A percentile compares a stretch with the other conserved stretches of the same genome.
Evolutionary conservation across 2,329 filamentous ascomycete genomes (phyloP).

Genomic region (Apiospora phragmitis): DNA sequence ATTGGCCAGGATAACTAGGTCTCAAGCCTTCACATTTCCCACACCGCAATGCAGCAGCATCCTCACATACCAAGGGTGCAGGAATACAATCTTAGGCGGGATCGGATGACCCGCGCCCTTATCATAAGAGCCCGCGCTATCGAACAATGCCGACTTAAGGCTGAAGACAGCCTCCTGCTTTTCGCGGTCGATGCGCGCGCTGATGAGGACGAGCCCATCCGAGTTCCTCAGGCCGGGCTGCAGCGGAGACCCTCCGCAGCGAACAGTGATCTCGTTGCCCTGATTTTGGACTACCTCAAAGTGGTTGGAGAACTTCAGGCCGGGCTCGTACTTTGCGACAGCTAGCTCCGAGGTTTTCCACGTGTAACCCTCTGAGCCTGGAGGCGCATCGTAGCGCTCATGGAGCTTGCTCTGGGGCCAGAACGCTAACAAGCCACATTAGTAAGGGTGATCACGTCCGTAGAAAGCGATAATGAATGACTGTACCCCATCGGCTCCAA

Average conservation of each 20-base stretch:
- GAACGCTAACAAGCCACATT: slow-evolving; percentile 44
- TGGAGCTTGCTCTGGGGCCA: slow-evolving; percentile 31
- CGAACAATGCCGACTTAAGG: slow-evolving; percentile 32
- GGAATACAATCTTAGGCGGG: slow-evolving; percentile 26
- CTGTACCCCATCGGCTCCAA: slow-evolving; percentile 65
- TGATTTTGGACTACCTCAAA: slow-evolving; percentile 33
- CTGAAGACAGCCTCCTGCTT: slow-evolving; percentile 30
- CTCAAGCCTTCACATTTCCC: slow-evolving; percentile 27
- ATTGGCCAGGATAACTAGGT: neutral
- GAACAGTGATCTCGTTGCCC: slow-evolving; percentile 30
- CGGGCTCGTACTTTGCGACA: slow-evolving; percentile 26
- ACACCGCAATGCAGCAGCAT: slow-evolving; percentile 28
- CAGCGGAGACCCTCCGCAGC: slow-evolving; percentile 31
- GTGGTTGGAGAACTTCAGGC: slow-evolving; percentile 33
- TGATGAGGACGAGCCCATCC: slow-evolving; percentile 32
- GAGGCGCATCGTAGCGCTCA: slow-evolving; percentile 31
- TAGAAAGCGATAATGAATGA: slow-evolving; percentile 17
- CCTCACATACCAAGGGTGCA: slow-evolving; percentile 32
- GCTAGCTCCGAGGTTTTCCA: slow-evolving; percentile 31
- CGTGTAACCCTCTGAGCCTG: slow-evolving; percentile 30
- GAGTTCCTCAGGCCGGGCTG: slow-evolving; percentile 28
- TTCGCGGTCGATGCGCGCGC: slow-evolving; percentile 30
- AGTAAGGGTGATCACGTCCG: neutral
- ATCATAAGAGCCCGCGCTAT: slow-evolving; percentile 24
- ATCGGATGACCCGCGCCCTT: slow-evolving; percentile 23